Evolutionary conservation across 1,284 basidiomycete genomes (phyloP).

Genomic region (Phellopilus nigrolimitatus): DNA sequence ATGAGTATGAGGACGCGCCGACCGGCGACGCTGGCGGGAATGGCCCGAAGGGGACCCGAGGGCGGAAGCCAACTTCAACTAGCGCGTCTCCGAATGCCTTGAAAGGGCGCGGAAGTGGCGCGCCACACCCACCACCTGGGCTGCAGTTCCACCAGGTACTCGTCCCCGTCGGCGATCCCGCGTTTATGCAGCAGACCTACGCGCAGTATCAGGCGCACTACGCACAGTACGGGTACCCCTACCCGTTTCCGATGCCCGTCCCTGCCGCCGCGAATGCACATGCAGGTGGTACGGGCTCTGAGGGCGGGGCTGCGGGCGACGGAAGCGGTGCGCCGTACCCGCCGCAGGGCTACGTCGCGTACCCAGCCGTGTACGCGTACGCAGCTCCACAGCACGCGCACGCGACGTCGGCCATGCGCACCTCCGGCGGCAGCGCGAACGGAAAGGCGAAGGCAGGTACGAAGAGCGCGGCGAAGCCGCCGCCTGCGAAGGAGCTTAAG

Average conservation of each 20-base stretch:
- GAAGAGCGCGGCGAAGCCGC: not conserved
- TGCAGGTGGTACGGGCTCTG: too few species aligned
- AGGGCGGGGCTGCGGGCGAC: too few species aligned
- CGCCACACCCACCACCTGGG: not conserved
- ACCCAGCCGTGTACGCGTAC: not conserved
- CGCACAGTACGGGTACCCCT: constrained; percentile 1
- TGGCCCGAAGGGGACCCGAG: not conserved
- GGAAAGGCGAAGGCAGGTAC: not conserved
- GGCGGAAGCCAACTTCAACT: not conserved
- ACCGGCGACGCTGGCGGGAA: not conserved
- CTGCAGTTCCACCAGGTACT: constrained; percentile 12
- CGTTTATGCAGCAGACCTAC: not conserved
- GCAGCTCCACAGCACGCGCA: not conserved
- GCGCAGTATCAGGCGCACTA: constrained; percentile 12
- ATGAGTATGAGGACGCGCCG: not conserved
- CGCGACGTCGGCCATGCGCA: too few species aligned
- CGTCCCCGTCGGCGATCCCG: constrained; percentile 10
- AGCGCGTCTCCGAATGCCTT: not conserved
- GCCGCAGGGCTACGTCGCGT: not conserved
- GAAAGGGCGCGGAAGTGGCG: not conserved
- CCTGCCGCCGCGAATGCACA: too few species aligned
- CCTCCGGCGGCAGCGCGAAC: not conserved
- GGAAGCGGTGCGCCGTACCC: not conserved
- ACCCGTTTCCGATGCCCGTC: too few species aligned
- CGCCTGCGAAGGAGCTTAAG: too few species aligned